Conservation (phyloP, 2,329 filamentous ascomycete genomes). For the Sporothrix curviconia region DNA sequence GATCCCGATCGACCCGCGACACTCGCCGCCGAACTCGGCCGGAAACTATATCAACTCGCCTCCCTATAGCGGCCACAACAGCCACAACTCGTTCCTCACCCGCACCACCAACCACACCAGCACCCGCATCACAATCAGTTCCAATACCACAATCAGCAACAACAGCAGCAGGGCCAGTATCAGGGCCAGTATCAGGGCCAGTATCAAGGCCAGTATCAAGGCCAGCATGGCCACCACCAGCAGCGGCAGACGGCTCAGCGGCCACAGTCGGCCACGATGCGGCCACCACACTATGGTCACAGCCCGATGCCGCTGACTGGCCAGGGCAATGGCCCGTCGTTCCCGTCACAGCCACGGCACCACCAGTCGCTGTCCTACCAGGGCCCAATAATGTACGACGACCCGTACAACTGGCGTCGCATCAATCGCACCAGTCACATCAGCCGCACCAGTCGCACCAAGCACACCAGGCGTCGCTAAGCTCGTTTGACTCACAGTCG, state of each 20-base stretch:
- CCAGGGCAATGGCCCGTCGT: constrained; percentile 14
- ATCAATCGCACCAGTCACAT: constrained; percentile 11
- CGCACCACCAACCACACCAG: constrained; percentile 20
- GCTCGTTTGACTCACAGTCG: constrained; percentile 18
- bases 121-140: constrained; percentile 13
- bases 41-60: constrained; percentile 27
- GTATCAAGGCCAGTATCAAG: background rate
- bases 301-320: constrained; percentile 14
- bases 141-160: background rate
- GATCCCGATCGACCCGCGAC: constrained; percentile 46
- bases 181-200: constrained; percentile 13
- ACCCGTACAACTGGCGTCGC: constrained; percentile 26
- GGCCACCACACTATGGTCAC: constrained; percentile 23
- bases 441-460: too few species aligned
- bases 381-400: constrained; percentile 22
- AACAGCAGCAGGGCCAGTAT: constrained; percentile 7
- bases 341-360: constrained; percentile 24
- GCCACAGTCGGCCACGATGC: constrained; percentile 30
- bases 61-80: constrained; percentile 25
- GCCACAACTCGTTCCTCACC: constrained; percentile 25
- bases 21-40: constrained; percentile 26
- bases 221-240: constrained; percentile 9
- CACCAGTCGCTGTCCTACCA: constrained; percentile 30
- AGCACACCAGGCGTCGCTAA: constrained; percentile 2
- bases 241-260: constrained; percentile 24